Percentiles rank a stretch among this genome's conserved stretches.
Conservation (phyloP, 2,329 filamentous ascomycete species). For the Neopestalotiopsis rosae region DNA sequence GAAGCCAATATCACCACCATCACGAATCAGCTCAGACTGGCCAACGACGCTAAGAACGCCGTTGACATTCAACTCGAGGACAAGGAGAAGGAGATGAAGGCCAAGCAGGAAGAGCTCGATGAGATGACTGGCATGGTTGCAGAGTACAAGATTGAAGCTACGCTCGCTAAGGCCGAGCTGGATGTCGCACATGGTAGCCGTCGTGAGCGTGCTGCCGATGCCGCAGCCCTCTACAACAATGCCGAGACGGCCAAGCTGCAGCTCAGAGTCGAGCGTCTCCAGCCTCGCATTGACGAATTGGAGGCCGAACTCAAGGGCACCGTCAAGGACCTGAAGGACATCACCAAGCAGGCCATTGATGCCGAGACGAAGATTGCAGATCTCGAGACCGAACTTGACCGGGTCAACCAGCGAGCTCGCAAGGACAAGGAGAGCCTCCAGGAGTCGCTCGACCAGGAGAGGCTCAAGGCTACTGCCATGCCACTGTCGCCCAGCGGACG, state of each 20-base stretch:
- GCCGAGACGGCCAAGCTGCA: conserved; percentile 39
- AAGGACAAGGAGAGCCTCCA: conserved; percentile 39
- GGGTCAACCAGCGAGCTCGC: conserved; percentile 30
- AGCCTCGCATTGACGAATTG: conserved; percentile 57
- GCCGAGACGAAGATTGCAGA: conserved; percentile 40
- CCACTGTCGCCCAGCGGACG: conserved; percentile 32
- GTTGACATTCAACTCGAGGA: conserved; percentile 34
- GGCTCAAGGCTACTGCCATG: conserved; percentile 30
- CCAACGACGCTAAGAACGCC: conserved; percentile 34
- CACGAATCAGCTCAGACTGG: conserved; percentile 41
- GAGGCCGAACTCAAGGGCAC: conserved; percentile 72
- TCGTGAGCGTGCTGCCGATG: conserved; percentile 63
- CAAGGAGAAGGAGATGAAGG: conserved; percentile 46
- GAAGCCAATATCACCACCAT: conserved; percentile 45
- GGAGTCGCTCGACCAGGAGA: conserved; percentile 38
- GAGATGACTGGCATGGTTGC: conserved; percentile 55
- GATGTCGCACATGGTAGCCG: conserved; percentile 66
- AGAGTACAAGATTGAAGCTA: conserved; percentile 66
- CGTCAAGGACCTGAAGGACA: conserved; percentile 35
- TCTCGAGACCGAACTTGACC: conserved; percentile 37
- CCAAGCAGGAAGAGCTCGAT: conserved; percentile 41
- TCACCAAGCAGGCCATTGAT: conserved; percentile 39
- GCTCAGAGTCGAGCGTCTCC: conserved; percentile 54
- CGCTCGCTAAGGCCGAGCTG: conserved; percentile 65
- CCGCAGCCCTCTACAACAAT: conserved; percentile 57